Conservation (phyloP, 768 basidiomycete species). For the Neoboletus brunneissimus region DNA sequence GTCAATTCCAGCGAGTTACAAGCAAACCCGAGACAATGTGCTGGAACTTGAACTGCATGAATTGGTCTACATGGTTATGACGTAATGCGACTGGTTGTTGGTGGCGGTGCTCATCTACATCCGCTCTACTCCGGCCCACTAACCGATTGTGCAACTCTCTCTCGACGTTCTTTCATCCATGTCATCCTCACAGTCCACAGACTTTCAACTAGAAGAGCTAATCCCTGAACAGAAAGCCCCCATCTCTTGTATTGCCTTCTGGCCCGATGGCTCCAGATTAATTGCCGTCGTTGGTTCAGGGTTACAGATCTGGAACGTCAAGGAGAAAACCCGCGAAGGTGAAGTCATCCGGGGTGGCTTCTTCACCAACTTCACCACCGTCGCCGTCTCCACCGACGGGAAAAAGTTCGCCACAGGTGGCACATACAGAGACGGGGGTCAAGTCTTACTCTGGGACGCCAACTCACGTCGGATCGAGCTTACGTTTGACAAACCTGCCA, state of each 20-base stretch:
- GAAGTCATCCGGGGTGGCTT: slow-evolving; percentile 23
- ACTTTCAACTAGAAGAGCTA: slow-evolving; percentile 13
- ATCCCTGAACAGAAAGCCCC: slow-evolving; percentile 18
- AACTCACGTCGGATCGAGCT: slow-evolving; percentile 21
- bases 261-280: slow-evolving; percentile 25
- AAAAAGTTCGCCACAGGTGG: slow-evolving; percentile 25
- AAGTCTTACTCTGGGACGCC: slow-evolving; percentile 24
- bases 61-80: not conserved
- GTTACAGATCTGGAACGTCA: slow-evolving; percentile 26
- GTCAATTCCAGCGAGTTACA: too few relatives aligned
- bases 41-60: too few relatives aligned
- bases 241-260: slow-evolving; percentile 22
- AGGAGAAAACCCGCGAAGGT: slow-evolving; percentile 19
- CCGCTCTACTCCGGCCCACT: not conserved
- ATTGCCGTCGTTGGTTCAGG: slow-evolving; percentile 27
- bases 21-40: too few relatives aligned
- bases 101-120: slow-evolving; percentile 17
- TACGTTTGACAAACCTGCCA: slow-evolving; percentile 23
- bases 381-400: slow-evolving; percentile 23
- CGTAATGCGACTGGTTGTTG: slow-evolving; percentile 7
- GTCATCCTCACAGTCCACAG: slow-evolving; percentile 3
- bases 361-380: slow-evolving; percentile 28
- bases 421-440: slow-evolving; percentile 25
- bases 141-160: slow-evolving; percentile 5
- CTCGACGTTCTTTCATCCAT: slow-evolving; percentile 12